A percentile compares a stretch with the other conserved stretches of the same genome.
phyloP scores from a whole-genome alignment of 306 rosid species.

The Corylus heterophylla region DNA sequence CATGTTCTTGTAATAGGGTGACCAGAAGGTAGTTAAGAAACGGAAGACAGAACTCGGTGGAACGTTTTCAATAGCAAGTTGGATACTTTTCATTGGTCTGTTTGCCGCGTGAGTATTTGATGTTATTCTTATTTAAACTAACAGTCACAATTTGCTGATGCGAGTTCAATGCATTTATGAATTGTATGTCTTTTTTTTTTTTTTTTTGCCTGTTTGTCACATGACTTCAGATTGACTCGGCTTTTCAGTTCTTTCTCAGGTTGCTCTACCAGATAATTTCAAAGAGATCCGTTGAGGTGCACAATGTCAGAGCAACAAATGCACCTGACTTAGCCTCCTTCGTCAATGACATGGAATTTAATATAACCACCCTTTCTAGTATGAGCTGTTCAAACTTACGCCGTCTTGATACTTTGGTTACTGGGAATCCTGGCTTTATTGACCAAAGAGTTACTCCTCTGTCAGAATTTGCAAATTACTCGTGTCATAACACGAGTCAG shows the following conservation, averaged over 20 bases:
- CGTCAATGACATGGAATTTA: slow-evolving; percentile 81
- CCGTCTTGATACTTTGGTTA: slow-evolving; percentile 56
- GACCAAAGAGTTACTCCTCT: slow-evolving; percentile 60
- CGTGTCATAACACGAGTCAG: slow-evolving; percentile 77
- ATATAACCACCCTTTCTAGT: slow-evolving; percentile 76
- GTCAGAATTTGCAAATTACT: slow-evolving; percentile 61
- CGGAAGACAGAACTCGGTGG: slow-evolving; percentile 99
- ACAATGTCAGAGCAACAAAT: slow-evolving; percentile 81
- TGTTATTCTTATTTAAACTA: slow-evolving; percentile 2
- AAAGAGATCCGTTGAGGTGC: slow-evolving; percentile 88
- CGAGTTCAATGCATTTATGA: background rate
- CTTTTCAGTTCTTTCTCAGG: slow-evolving; percentile 58
- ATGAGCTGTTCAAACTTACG: slow-evolving; percentile 94
- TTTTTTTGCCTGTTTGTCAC: slow-evolving; percentile 12
- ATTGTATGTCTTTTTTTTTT: background rate
- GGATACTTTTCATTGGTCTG: slow-evolving; percentile 87
- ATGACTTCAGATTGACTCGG: slow-evolving; percentile 40
- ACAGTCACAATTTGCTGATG: slow-evolving; percentile 8
- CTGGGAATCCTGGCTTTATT: slow-evolving; percentile 80
- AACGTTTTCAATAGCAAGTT: slow-evolving; percentile 92
- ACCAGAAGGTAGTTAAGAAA: slow-evolving; percentile 77
- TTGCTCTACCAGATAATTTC: slow-evolving; percentile 92
- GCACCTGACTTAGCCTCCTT: slow-evolving; percentile 73
- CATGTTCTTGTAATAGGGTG: slow-evolving; percentile 57
- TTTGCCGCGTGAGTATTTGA: slow-evolving; percentile 85